Conservation (phyloP, 768 basidiomycete species). For the Amanita exitialis region DNA sequence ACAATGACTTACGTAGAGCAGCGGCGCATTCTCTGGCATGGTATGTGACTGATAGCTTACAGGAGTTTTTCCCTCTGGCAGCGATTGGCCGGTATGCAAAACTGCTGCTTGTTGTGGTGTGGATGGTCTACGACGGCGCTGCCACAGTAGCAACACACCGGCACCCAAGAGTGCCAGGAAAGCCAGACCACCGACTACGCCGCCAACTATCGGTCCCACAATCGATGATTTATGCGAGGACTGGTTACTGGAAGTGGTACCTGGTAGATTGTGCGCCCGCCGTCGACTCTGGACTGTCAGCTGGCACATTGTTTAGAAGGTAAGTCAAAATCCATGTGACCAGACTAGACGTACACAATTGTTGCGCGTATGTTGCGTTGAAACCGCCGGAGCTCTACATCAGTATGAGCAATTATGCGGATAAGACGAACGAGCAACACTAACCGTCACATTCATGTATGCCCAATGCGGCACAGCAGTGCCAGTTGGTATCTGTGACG, state of each 20-base stretch:
- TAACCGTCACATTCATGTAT: slow-evolving; percentile 32
- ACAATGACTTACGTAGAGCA: not conserved
- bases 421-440: slow-evolving; percentile 2
- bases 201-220: slow-evolving; percentile 51
- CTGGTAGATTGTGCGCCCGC: slow-evolving; percentile 15
- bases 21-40: not conserved
- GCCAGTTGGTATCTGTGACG: slow-evolving; percentile 25
- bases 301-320: not conserved
- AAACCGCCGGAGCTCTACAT: slow-evolving; percentile 21
- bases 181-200: slow-evolving; percentile 48
- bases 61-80: not conserved
- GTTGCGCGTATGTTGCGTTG: slow-evolving; percentile 20
- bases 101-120: not conserved
- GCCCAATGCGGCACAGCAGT: slow-evolving; percentile 40
- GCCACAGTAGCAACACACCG: slow-evolving; percentile 21
- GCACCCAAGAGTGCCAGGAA: slow-evolving; percentile 30
- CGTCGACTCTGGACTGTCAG: slow-evolving; percentile 27
- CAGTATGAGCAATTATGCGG: not conserved
- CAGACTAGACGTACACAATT: slow-evolving; percentile 13
- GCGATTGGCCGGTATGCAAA: not conserved
- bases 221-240: slow-evolving; percentile 16
- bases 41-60: not conserved
- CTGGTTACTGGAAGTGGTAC: not conserved
- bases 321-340: not conserved
- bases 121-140: slow-evolving; percentile 7